Percentiles rank a stretch among this genome's conserved stretches.
Evolutionary conservation across 202 grass and related monocot species (phyloP).

Genomic region (Schoenoplectus tabernaemontani): DNA sequence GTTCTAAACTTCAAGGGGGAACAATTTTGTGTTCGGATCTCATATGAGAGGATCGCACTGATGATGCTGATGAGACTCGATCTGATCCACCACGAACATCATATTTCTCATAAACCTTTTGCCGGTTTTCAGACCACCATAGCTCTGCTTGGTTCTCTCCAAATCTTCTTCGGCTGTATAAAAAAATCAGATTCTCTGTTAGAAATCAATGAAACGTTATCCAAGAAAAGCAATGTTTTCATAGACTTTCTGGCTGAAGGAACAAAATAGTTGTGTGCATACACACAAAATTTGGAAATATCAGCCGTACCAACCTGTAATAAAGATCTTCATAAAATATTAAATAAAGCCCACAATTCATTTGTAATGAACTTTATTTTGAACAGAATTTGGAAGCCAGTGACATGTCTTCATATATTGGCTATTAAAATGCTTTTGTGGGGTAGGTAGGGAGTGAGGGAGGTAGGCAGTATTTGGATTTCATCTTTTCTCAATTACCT

Average conservation of each 20-base stretch:
- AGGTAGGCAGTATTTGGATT: slow-evolving; percentile 9
- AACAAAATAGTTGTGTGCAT: too few species aligned
- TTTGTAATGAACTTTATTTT: background rate
- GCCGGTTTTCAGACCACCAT: slow-evolving; percentile 94
- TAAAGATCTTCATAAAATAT: background rate
- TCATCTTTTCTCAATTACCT: slow-evolving; percentile 42
- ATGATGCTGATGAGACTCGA: slow-evolving; percentile 44
- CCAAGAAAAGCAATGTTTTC: too few species aligned
- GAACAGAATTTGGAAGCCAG: too few species aligned
- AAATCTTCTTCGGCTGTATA: slow-evolving; percentile 67
- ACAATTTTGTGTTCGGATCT: slow-evolving; percentile 7
- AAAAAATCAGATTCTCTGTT: background rate
- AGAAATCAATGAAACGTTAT: background rate
- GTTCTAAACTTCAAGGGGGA: slow-evolving; percentile 8
- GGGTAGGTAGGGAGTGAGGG: too few species aligned
- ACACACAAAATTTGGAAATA: too few species aligned
- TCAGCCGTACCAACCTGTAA: background rate
- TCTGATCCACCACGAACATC: slow-evolving; percentile 55
- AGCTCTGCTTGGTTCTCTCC: slow-evolving; percentile 79
- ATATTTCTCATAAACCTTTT: slow-evolving; percentile 78
- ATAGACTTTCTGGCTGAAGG: too few species aligned
- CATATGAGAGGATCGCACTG: slow-evolving; percentile 34
- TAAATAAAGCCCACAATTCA: background rate
- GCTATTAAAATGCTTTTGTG: too few species aligned
- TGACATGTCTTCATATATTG: too few species aligned